Evolutionary conservation across 2,329 filamentous ascomycete species (phyloP), one percentile per base, ranked within the genome.

Genomic region (Aspergillus tubingensis): DNA sequence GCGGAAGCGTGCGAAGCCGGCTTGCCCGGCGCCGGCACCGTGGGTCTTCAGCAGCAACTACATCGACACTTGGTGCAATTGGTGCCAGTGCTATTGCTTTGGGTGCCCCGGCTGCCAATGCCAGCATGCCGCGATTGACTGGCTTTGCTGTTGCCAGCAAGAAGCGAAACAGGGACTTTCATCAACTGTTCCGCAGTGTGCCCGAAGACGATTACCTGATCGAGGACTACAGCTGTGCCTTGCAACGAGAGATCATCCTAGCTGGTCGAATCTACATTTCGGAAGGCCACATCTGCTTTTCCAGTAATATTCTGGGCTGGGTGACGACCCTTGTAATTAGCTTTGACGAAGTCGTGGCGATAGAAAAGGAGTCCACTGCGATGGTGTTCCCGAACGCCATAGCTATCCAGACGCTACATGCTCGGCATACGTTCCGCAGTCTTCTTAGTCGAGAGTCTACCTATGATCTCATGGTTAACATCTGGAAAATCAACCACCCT

Each of bases 291-390:
- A 87, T 99, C 50, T 99, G 95, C 80, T 99, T 99, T 78, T 97
- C 93, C 71, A 98, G 95, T 81, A 99, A 99, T 74, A 99, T 99
- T 66, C 86, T 99, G 50, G 95, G 95, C 57, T 99, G 95, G 95
- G 91, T 96, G 21, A 99, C 95, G 0, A 99, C 95, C 1, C 82
- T 99, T 44, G 94, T 99, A 55, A 96, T 99, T 81, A 96, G 92
- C 75, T 99, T 99, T 74, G 95, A 99, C 72, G 95, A 99, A 76
- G 91, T 99, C 60, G 91, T 98, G 19, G 92, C 94, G 0, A 91
- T 99, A 7, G 95, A 99, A 78, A 98, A 98, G 80, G 91, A 96
- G 75, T 97, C 88, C 73, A 99, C 95, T 0, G 95, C 95, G 0
- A 84, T 99, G 62, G 83, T 99, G 1, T 98, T 99, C 78, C 96